A percentile compares a stretch with the other conserved stretches of the same genome.
phyloP scores from a whole-genome alignment of 345 rosid species.

The Anacardium occidentale region DNA sequence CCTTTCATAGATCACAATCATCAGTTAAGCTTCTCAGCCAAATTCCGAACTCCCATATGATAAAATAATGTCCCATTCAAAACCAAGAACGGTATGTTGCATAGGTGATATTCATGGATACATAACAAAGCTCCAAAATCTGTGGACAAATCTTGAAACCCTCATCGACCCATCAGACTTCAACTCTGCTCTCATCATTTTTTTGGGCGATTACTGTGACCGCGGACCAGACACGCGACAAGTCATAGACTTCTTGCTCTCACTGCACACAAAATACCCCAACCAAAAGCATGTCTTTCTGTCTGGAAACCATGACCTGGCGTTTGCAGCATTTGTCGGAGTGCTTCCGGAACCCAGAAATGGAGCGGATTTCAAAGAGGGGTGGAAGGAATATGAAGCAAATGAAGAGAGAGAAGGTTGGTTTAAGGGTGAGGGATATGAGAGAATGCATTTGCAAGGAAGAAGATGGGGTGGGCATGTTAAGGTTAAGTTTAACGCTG shows the following conservation, averaged over 20 bases:
- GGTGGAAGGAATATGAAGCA: constrained; percentile 56
- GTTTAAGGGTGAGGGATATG: constrained; percentile 63
- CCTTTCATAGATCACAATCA: no score
- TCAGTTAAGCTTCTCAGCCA: no score
- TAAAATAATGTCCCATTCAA: constrained; percentile 4
- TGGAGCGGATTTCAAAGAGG: constrained; percentile 48
- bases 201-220: constrained; percentile 91
- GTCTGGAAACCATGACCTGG: constrained; percentile 77
- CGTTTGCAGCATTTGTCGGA: constrained; percentile 66
- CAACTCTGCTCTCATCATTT: constrained; percentile 61
- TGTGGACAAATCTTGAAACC: constrained; percentile 70
- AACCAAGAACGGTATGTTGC: constrained; percentile 57
- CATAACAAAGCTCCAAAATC: constrained; percentile 53
- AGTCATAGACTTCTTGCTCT: constrained; percentile 63
- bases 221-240: constrained; percentile 66
- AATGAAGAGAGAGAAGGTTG: constrained; percentile 77
- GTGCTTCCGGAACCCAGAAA: constrained; percentile 48
- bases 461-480: constrained; percentile 75
- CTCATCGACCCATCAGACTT: constrained; percentile 41
- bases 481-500: constrained; percentile 37
- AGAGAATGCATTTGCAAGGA: constrained; percentile 70
- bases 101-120: constrained; percentile 85
- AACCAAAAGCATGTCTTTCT: constrained; percentile 63
- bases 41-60: background rate
- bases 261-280: constrained; percentile 49